Evolutionary conservation across 352 stramenopile species (phyloP).

Genomic region (Pythium brachiatum): DNA sequence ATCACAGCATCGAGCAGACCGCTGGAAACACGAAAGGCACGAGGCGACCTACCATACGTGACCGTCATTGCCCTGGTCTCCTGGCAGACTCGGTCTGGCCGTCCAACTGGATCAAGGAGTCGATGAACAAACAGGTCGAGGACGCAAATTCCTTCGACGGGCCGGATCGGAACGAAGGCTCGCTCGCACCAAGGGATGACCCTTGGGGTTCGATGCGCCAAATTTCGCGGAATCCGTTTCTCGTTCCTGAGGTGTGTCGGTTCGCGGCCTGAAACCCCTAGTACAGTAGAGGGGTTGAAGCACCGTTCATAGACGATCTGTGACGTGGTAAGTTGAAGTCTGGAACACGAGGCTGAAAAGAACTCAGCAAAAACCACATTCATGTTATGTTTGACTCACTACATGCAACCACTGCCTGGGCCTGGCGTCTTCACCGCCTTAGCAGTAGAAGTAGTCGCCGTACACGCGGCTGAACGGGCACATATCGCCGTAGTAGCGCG

Average conservation of each 20-base stretch:
- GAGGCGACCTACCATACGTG: constrained; percentile 33
- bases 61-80: constrained; percentile 11
- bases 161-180: background rate
- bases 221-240: background rate
- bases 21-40: no score
- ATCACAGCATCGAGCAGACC: background rate
- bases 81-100: no score
- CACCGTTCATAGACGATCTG: background rate
- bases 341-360: background rate
- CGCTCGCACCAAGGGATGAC: background rate
- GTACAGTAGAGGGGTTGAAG: background rate
- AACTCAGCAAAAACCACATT: background rate
- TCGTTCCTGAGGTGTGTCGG: background rate
- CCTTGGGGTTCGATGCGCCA: background rate
- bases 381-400: background rate
- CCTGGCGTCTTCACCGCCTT: background rate
- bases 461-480: constrained; percentile 36
- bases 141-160: background rate
- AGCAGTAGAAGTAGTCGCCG: constrained; percentile 46
- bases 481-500: constrained; percentile 24
- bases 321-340: background rate
- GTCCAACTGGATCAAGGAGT: background rate
- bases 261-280: background rate
- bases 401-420: background rate
- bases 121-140: background rate